Percentiles rank a stretch among this genome's conserved stretches.
Evolutionary conservation across 2,329 filamentous ascomycete species (phyloP).

Genomic region (Colletotrichum sp.): DNA sequence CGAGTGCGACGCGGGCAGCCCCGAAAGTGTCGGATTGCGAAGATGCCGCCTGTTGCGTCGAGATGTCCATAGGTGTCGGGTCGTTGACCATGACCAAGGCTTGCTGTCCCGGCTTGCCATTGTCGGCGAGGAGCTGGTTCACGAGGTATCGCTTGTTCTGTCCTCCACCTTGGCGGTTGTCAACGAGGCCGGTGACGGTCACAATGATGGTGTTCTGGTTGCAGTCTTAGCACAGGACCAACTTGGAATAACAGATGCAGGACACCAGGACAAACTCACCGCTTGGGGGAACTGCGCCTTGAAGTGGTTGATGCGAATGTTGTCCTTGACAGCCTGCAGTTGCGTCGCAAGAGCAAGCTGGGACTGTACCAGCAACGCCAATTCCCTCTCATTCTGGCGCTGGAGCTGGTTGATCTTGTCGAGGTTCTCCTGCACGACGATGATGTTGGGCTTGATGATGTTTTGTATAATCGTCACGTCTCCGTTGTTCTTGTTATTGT

Average conservation of each 20-base stretch:
- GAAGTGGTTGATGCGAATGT: constrained; percentile 46
- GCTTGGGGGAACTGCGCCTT: constrained; percentile 39
- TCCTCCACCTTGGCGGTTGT: constrained; percentile 32
- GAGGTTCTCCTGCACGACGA: constrained; percentile 40
- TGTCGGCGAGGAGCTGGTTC: constrained; percentile 43
- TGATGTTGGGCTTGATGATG: constrained; percentile 28
- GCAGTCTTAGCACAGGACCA: background rate
- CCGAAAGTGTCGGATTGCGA: constrained; percentile 27
- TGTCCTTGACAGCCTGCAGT: constrained; percentile 46
- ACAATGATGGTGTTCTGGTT: constrained; percentile 42
- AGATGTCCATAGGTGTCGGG: constrained; percentile 38
- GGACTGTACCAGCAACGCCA: constrained; percentile 40
- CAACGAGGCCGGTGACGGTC: constrained; percentile 39
- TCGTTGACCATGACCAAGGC: constrained; percentile 44
- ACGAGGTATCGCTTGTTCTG: constrained; percentile 42
- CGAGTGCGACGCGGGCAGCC: background rate
- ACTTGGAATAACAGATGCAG: background rate
- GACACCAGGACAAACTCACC: constrained; percentile 26
- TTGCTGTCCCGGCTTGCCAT: constrained; percentile 35
- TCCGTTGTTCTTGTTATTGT: background rate
- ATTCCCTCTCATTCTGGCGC: constrained; percentile 38
- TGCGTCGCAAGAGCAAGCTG: constrained; percentile 40
- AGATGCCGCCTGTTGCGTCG: constrained; percentile 22
- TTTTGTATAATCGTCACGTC: constrained; percentile 31
- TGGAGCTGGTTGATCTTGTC: constrained; percentile 37